Conservation (phyloP, 495 filamentous ascomycete genomes). For the Podospora conica region DNA sequence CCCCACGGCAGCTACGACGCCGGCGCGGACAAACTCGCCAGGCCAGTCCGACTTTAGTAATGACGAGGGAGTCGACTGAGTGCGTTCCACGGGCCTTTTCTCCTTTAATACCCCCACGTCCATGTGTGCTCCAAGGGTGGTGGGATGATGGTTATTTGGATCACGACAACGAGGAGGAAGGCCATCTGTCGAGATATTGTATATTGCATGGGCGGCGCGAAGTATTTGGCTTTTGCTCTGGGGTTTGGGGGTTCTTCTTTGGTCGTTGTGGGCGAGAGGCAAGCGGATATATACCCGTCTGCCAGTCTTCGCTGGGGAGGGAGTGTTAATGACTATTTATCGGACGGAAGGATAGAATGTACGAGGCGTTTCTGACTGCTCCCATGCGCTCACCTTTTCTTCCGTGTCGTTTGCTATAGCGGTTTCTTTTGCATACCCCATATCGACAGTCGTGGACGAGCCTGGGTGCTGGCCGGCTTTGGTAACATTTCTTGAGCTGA, state of each 20-base stretch:
- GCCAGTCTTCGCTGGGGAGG: background rate
- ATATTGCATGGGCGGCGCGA: background rate
- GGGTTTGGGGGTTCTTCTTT: background rate
- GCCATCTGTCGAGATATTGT: background rate
- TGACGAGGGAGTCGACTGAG: constrained; percentile 6
- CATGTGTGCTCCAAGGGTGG: background rate
- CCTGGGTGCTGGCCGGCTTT: too few species aligned
- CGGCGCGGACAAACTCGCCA: background rate
- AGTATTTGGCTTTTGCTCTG: background rate
- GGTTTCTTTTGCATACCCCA: background rate
- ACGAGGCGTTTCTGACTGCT: too few species aligned
- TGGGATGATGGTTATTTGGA: background rate
- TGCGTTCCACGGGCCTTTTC: background rate
- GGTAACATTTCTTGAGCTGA: too few species aligned
- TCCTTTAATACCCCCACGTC: background rate
- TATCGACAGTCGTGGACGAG: too few species aligned
- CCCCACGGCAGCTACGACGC: background rate
- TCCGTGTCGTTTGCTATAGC: background rate
- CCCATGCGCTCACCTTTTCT: background rate
- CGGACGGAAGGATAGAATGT: background rate
- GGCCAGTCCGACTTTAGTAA: background rate
- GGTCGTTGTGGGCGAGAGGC: background rate
- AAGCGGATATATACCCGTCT: background rate
- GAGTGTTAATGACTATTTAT: background rate
- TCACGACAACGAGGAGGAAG: background rate